A percentile compares a stretch with the other conserved stretches of the same genome.
Conservation (phyloP, 192 early-diverging fungal genomes). For the Backusella parvicylindrica region DNA sequence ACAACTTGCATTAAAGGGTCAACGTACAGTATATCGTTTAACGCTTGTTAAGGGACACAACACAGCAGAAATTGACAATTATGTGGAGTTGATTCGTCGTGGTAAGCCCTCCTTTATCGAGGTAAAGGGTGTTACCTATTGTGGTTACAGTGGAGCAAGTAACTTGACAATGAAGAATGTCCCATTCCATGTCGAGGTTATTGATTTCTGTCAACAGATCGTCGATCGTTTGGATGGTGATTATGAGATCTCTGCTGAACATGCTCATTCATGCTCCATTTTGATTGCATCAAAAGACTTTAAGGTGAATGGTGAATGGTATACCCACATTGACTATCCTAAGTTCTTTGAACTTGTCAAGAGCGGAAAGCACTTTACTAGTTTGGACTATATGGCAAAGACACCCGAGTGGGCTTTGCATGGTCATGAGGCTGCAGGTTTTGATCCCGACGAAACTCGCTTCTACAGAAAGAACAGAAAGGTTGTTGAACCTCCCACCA, state of each 20-base stretch:
- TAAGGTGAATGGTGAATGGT: slow-evolving; percentile 65
- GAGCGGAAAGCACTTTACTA: slow-evolving; percentile 49
- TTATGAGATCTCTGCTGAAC: slow-evolving; percentile 70
- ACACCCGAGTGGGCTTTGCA: slow-evolving; percentile 70
- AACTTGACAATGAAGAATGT: slow-evolving; percentile 69
- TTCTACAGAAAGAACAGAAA: slow-evolving; percentile 54
- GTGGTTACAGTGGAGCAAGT: slow-evolving; percentile 64
- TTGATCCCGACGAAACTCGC: slow-evolving; percentile 68
- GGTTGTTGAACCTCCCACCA: slow-evolving; percentile 7
- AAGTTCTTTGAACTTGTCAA: slow-evolving; percentile 62
- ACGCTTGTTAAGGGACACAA: slow-evolving; percentile 75
- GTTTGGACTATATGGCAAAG: slow-evolving; percentile 64
- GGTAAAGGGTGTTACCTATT: slow-evolving; percentile 76
- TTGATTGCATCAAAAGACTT: slow-evolving; percentile 62
- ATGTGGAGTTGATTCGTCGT: slow-evolving; percentile 57
- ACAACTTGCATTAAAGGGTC: slow-evolving; percentile 60
- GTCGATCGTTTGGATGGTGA: slow-evolving; percentile 48
- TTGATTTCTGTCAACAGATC: slow-evolving; percentile 61
- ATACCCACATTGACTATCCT: slow-evolving; percentile 73
- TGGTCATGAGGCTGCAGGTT: slow-evolving; percentile 62
- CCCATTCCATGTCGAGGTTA: slow-evolving; percentile 58
- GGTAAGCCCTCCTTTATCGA: slow-evolving; percentile 72
- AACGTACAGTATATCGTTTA: slow-evolving; percentile 71
- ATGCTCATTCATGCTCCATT: slow-evolving; percentile 67
- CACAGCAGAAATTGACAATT: slow-evolving; percentile 61